A percentile compares a stretch with the other conserved stretches of the same genome.
phyloP scores from a whole-genome alignment of 345 rosid genomes.

The Leavenworthia alabamica region DNA sequence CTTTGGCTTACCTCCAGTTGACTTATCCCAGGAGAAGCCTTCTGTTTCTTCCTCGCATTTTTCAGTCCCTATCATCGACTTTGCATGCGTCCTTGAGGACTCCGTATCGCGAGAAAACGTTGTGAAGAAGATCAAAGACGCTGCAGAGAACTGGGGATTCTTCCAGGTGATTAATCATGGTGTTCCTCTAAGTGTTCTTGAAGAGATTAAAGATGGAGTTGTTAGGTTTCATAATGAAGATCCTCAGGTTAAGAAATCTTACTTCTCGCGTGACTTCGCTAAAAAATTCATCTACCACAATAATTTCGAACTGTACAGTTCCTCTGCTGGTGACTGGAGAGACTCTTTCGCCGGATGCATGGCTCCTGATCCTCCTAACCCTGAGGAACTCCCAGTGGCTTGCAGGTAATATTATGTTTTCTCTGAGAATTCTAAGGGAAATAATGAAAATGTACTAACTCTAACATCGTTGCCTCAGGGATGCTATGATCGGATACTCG shows the following conservation, averaged over 20 bases:
- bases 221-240: constrained; percentile 40
- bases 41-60: not conserved
- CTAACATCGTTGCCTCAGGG: constrained; percentile 22
- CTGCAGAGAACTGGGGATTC: constrained; percentile 42
- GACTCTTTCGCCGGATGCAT: constrained; percentile 34
- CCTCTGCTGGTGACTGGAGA: constrained; percentile 41
- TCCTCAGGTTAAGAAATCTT: constrained; percentile 29
- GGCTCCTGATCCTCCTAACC: constrained; percentile 37
- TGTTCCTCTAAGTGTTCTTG: constrained; percentile 33
- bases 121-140: constrained; percentile 24
- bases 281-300: constrained; percentile 30
- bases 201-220: constrained; percentile 30
- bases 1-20: constrained; percentile 21
- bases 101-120: constrained; percentile 4
- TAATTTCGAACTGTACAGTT: constrained; percentile 35
- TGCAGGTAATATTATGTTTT: constrained; percentile 33
- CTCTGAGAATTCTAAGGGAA: not conserved
- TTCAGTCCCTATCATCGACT: constrained; percentile 40
- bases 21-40: not conserved
- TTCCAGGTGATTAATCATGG: constrained; percentile 48
- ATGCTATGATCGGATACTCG: constrained; percentile 31
- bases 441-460: not conserved
- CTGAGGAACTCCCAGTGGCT: constrained; percentile 39
- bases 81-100: not conserved
- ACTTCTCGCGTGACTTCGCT: constrained; percentile 26